Percentiles rank a stretch among this genome's conserved stretches.
Conservation (phyloP, 257 asterid species). For the Solanum bukasovii region DNA sequence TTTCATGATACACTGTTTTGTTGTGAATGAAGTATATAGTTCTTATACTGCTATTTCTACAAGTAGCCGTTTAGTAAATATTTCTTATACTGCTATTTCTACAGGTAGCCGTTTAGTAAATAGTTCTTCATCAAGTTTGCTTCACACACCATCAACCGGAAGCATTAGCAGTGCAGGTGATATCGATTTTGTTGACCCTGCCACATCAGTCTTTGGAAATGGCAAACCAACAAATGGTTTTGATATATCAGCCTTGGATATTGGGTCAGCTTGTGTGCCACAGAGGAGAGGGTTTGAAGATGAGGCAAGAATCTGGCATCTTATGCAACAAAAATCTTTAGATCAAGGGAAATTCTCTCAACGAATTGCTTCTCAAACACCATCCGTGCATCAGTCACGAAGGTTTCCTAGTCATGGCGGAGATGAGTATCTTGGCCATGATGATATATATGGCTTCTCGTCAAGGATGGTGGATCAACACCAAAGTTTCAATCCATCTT, state of each 20-base stretch:
- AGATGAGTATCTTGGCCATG: constrained; percentile 23
- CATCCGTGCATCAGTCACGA: constrained; percentile 26
- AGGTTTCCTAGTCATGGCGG: constrained; percentile 14
- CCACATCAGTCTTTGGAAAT: constrained; percentile 28
- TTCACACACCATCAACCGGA: constrained; percentile 32
- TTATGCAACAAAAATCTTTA: constrained; percentile 50
- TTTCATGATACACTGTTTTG: neutral
- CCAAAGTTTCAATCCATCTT: constrained; percentile 29
- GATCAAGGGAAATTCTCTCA: constrained; percentile 35
- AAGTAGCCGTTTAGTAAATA: neutral
- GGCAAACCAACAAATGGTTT: constrained; percentile 31
- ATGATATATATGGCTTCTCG: constrained; percentile 30
- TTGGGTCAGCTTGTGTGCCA: constrained; percentile 11
- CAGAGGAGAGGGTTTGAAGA: constrained; percentile 33
- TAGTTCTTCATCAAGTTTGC: constrained; percentile 5
- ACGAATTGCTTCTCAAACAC: constrained; percentile 33
- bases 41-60: neutral
- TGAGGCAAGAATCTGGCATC: constrained; percentile 56
- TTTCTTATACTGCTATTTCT: neutral
- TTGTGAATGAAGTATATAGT: neutral
- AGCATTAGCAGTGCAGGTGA: constrained; percentile 20
- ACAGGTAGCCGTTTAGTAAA: neutral
- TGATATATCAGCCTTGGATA: constrained; percentile 23
- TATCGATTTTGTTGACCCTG: constrained; percentile 44
- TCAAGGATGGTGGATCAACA: constrained; percentile 37